Conservation (phyloP, 306 rosid genomes). For the Trifolium dubium region DNA sequence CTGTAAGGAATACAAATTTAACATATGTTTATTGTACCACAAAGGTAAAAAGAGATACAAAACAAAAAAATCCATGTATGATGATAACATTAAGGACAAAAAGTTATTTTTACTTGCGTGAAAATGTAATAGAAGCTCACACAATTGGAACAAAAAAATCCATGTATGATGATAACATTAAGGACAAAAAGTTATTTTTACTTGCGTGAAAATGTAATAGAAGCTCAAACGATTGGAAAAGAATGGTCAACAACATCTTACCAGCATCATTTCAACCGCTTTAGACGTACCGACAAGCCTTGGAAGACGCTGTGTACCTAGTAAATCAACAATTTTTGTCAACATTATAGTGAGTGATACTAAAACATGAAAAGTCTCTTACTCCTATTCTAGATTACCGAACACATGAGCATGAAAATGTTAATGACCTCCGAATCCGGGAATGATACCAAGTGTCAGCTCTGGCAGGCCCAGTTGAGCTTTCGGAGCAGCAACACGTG, state of each 20-base stretch:
- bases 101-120: too few relatives aligned
- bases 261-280: constrained; percentile 96
- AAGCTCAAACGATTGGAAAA: constrained; percentile 20
- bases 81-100: neutral
- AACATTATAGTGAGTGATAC: constrained; percentile 38
- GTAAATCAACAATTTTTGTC: constrained; percentile 36
- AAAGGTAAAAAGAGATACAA: neutral
- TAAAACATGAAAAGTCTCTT: constrained; percentile 14
- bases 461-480: constrained; percentile 95
- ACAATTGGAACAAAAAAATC: neutral
- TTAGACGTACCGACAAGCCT: constrained; percentile 84
- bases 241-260: constrained; percentile 38
- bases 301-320: constrained; percentile 99
- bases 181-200: too few relatives aligned
- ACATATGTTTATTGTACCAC: constrained; percentile 16
- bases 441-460: constrained; percentile 89
- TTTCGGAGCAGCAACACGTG: constrained; percentile 83
- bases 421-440: constrained; percentile 92
- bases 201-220: constrained; percentile 9
- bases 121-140: neutral
- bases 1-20: constrained; percentile 52
- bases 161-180: neutral
- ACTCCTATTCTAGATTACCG: constrained; percentile 20
- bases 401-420: constrained; percentile 29
- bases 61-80: neutral